These are phyloP conservation scores for Anaeromyces robustus DNA, from an alignment of 192 early-diverging fungal species.

Conservation along the genomic window DNA sequence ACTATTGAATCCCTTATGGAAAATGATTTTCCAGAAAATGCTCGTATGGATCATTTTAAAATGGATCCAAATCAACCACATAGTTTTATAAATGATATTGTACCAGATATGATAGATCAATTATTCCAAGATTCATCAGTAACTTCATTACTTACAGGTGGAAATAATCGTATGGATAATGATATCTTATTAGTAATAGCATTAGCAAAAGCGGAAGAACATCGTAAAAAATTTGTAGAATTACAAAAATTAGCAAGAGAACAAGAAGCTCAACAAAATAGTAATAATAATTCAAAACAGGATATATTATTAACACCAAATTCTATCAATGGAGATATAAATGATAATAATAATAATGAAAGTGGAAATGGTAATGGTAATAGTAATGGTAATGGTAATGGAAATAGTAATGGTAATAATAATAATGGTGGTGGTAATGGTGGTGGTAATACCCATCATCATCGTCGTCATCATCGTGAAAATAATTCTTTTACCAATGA, in stretches of 20 bases:
- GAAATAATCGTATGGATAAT: not conserved
- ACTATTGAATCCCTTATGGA: constrained; percentile 43
- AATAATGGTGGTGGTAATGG: no score
- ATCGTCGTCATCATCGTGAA: not conserved
- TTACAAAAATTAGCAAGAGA: not conserved
- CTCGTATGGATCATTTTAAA: constrained; percentile 8
- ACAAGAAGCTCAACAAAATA: no score
- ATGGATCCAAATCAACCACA: not conserved
- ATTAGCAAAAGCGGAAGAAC: not conserved
- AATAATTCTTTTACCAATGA: constrained; percentile 14
- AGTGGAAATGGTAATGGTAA: no score
- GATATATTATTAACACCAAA: not conserved
- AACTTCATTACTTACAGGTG: not conserved
- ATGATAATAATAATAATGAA: no score
- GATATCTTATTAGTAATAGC: not conserved
- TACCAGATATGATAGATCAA: not conserved
- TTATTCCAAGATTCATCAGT: not conserved
- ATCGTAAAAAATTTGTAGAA: not conserved
- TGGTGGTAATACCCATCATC: no score
- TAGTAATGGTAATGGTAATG: no score
- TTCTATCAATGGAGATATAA: no score
- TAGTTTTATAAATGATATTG: not conserved
- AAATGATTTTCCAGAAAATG: constrained; percentile 8
- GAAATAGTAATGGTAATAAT: no score
- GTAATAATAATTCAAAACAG: not conserved